Base-by-base conservation (phyloP, 1,284 basidiomycete genomes). In the Melanopsichium pennsylvanicum region DNA sequence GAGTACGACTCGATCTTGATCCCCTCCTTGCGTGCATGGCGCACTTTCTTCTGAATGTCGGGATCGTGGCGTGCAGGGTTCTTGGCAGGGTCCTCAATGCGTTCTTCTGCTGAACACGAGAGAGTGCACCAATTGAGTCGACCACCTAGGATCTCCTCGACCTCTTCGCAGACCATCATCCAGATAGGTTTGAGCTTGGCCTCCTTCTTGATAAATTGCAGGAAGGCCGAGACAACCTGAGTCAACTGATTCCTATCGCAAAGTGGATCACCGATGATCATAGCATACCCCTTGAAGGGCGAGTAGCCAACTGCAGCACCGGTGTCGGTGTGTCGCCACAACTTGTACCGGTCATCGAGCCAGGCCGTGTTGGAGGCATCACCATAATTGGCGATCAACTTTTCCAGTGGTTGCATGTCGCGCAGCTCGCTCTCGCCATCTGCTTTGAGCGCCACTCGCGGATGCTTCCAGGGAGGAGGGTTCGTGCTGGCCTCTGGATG, bases 281-380 rank as follows among this genome's bases (percentile, higher is more conserved):
- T 82, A 9, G 83, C 83, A 48, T 83, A 85, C 12, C 78, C 77
- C 39, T 77, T 69, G 47, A 76, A 72, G 35, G 52, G 45, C 32
- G 84, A 82, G 70, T 85, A 86, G 16, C 85, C 85, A 2, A 86
- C 79, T 0, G 85, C 85, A 0, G 84, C 85, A 19, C 85, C 85
- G 0, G 83, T 85, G 19, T 78, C 71, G 12, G 71, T 47, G 62
- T 86, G 84, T 34, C 85, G 82, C 85, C 85, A 86, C 21, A 86
- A 81, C 23, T 83, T 80, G 82, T 85, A 86, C n/a, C 85, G 81
- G n/a, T 84, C 84, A 67, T 86, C 85, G 13, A 85, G 81, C 84
- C 85, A 86, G 3, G 84, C 84, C 16, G 85, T 86, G 72, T 86
- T 86, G 57, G 85, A 84, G 31, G 85, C 84, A 62, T 86, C 85